phyloP scores from a whole-genome alignment of 106 monocot genomes.

The Acanthochlamys bracteata region DNA sequence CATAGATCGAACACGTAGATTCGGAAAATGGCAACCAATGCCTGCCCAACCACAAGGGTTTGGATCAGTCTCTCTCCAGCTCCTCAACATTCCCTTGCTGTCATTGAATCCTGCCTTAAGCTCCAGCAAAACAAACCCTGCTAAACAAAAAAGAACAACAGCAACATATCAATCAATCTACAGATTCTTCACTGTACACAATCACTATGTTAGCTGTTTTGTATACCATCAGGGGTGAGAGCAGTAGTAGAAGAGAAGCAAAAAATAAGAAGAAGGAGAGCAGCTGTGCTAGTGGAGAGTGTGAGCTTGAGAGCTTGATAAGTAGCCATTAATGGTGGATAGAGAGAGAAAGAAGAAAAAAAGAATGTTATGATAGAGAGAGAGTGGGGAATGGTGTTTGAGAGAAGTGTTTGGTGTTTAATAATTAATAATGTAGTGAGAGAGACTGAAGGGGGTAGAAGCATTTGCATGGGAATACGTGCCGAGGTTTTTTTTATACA shows the following conservation, averaged over 20 bases:
- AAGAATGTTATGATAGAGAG: not conserved
- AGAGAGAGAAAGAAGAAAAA: not conserved
- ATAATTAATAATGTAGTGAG: not conserved
- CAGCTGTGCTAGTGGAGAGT: too few species aligned
- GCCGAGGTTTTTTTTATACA: not conserved
- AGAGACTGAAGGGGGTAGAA: not conserved
- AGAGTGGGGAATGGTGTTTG: not conserved
- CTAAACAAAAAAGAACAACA: not conserved
- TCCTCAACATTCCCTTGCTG: slow-evolving; percentile 31
- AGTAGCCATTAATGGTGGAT: not conserved
- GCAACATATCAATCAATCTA: not conserved
- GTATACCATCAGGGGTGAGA: slow-evolving; percentile 9
- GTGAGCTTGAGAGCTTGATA: not conserved
- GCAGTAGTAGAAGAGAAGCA: not conserved
- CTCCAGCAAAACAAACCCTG: slow-evolving; percentile 73
- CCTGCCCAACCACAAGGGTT: slow-evolving; percentile 86
- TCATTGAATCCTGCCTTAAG: slow-evolving; percentile 62
- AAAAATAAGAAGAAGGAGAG: slow-evolving; percentile 6
- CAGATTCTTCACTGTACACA: too few species aligned
- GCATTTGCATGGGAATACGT: slow-evolving; percentile 8
- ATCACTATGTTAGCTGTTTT: too few species aligned
- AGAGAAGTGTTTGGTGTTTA: not conserved
- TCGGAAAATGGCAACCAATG: slow-evolving; percentile 66
- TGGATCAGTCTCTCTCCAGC: slow-evolving; percentile 51
- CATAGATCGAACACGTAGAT: slow-evolving; percentile 81